Base-by-base conservation (phyloP, 805 yeast species). In the Kazachstania bromeliacearum region DNA sequence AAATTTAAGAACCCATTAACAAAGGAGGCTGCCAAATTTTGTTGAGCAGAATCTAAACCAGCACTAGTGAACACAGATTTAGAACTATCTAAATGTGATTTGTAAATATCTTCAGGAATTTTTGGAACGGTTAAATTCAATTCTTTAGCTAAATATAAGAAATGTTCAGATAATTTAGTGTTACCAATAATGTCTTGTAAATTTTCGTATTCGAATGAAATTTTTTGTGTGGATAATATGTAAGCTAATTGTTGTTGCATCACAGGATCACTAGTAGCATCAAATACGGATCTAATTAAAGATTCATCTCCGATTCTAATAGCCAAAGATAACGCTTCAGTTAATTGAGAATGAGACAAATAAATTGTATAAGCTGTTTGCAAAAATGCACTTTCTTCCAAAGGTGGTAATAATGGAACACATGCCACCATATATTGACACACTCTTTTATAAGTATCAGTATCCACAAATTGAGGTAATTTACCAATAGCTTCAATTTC, bases 331-430 rank as follows among this genome's bases (percentile, higher is more conserved):
- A 92, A 67, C 1, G 98, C 97, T 57, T 87, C 95, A 3, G 97
- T 79, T 45, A 87, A 69, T 58, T 82, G 82, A 46, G 75, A 73
- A 56, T 85, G 81, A 25, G 79, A 66, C 45, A 87, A 64, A 61
- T 92, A 89, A 47, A 92, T 85, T 24, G 85, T 67, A 59, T 66
- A 92, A 5, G 96, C 96, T 5, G 96, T 85, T 50, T 82, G 77
- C 55, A 92, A 71, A 56, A 89, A 87, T 4, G 85, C 73, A 27
- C 73, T 63, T 56, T 88, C 96, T 57, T 89, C 96, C 12, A 95
- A 96, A 10, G 95, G 95, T 27, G 96, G 94, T 54, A 92, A 69
- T 42, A 88, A 73, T 16, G 96, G 95, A n/a, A 89, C 96, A 62
- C 98, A 92, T 38, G 94, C 81, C 22, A 85, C 88, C 80, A 92